These are phyloP conservation scores for Sporothrix brunneoviolacea DNA, from an alignment of 2,329 filamentous ascomycete genomes.

Conservation along the genomic window DNA sequence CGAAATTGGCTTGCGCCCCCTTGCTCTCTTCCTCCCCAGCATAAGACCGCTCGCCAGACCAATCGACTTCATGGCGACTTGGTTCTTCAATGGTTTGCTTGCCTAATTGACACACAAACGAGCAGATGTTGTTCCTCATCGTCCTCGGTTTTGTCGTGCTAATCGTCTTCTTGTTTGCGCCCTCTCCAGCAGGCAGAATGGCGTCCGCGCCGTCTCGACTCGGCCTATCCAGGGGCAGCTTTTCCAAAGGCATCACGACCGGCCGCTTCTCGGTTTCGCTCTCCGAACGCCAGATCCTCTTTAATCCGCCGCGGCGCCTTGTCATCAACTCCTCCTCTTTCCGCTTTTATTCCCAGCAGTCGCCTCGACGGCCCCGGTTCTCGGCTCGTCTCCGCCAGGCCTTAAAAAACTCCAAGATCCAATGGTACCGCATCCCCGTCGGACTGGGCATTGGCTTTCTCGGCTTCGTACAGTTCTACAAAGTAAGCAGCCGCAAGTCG, in stretches of 20 bases:
- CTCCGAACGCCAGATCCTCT: slow-evolving; percentile 19
- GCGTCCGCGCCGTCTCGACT: slow-evolving; percentile 19
- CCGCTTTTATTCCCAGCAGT: slow-evolving; percentile 34
- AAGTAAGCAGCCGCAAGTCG: slow-evolving; percentile 54
- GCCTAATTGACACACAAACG: not conserved
- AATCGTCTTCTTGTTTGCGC: slow-evolving; percentile 13
- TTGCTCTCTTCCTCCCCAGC: not conserved
- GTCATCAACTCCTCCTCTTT: slow-evolving; percentile 16
- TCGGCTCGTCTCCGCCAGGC: slow-evolving; percentile 45
- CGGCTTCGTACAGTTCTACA: slow-evolving; percentile 77
- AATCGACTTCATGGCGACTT: slow-evolving; percentile 13
- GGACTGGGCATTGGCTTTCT: slow-evolving; percentile 80
- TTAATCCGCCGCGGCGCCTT: slow-evolving; percentile 13
- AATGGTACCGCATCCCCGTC: slow-evolving; percentile 88
- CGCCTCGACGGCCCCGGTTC: slow-evolving; percentile 43
- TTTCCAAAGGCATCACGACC: slow-evolving; percentile 17
- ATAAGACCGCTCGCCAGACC: not conserved
- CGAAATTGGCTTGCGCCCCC: slow-evolving; percentile 13
- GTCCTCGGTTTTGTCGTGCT: slow-evolving; percentile 14
- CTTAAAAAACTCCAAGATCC: slow-evolving; percentile 50
- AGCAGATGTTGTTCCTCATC: slow-evolving; percentile 13
- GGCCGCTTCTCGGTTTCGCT: slow-evolving; percentile 15
- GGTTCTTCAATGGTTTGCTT: slow-evolving; percentile 13
- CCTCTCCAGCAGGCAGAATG: slow-evolving; percentile 16
- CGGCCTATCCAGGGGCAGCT: slow-evolving; percentile 19